Evolutionary conservation across 805 yeast species (phyloP).

Genomic region (Lipomyces orientalis): DNA sequence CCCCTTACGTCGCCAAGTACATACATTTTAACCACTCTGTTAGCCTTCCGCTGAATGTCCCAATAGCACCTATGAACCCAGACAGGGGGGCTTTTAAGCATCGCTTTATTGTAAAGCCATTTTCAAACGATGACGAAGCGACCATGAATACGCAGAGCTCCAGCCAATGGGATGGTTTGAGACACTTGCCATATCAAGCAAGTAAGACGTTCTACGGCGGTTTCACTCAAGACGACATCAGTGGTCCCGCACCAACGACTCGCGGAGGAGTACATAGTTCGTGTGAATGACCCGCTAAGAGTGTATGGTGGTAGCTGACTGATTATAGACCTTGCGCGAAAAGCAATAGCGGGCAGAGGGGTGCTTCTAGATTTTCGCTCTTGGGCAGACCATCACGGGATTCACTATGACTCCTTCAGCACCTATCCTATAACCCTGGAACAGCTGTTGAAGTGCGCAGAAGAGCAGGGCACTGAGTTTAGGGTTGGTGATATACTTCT

Average conservation of each 20-base stretch:
- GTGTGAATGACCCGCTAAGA: no score
- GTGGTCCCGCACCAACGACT: no score
- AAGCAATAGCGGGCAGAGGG: slow-evolving; percentile 41
- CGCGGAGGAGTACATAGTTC: no score
- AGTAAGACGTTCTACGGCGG: slow-evolving; percentile 25
- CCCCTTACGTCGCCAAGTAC: no score
- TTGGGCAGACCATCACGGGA: slow-evolving; percentile 36
- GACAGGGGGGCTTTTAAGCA: no score
- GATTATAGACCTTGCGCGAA: slow-evolving; percentile 25
- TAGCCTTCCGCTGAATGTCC: no score
- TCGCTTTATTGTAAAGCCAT: no score
- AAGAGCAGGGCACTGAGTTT: slow-evolving; percentile 26
- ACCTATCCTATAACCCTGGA: slow-evolving; percentile 30
- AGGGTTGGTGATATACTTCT: slow-evolving; percentile 40
- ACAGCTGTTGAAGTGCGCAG: slow-evolving; percentile 30
- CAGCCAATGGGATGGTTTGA: slow-evolving; percentile 42
- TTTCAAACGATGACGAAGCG: slow-evolving; percentile 35
- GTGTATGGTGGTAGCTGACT: no score
- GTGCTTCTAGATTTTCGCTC: slow-evolving; percentile 39
- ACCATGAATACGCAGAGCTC: slow-evolving; percentile 39
- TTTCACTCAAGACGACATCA: no score
- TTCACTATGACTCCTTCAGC: slow-evolving; percentile 32
- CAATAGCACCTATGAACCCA: no score
- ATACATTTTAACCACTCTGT: no score
- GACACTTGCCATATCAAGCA: slow-evolving; percentile 38